Evolutionary conservation across 2,329 filamentous ascomycete genomes (phyloP).

Genomic region (Zasmidium cellare): DNA sequence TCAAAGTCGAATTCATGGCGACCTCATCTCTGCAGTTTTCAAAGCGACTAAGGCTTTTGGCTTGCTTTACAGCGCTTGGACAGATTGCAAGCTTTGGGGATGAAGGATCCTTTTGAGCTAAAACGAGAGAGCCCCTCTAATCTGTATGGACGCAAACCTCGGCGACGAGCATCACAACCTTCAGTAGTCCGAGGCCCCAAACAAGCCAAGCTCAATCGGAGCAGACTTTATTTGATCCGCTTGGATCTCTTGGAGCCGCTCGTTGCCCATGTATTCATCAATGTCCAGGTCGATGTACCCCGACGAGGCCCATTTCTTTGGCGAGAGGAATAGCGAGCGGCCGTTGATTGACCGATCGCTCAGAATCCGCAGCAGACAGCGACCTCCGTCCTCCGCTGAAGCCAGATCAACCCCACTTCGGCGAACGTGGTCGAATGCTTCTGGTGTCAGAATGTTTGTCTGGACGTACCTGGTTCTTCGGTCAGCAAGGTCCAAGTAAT

Average conservation of each 20-base stretch:
- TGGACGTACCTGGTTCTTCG: constrained; percentile 30
- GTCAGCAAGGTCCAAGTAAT: not conserved
- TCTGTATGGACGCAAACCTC: no score
- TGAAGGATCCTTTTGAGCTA: no score
- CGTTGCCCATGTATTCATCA: not conserved
- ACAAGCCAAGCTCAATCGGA: no score
- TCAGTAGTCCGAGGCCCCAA: no score
- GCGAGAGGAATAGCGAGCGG: constrained; percentile 38
- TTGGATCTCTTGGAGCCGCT: not conserved
- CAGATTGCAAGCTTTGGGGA: no score
- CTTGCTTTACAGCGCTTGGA: no score
- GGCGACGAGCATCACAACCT: no score
- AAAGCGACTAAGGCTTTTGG: no score
- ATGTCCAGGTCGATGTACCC: constrained; percentile 28
- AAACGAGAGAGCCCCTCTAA: no score
- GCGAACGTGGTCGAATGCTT: constrained; percentile 28
- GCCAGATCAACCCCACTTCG: constrained; percentile 32
- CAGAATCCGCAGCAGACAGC: constrained; percentile 27
- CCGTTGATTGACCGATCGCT: constrained; percentile 32
- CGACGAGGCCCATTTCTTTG: constrained; percentile 31
- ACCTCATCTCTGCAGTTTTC: no score
- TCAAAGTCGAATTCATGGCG: no score
- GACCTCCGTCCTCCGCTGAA: constrained; percentile 26
- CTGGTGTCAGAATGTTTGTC: constrained; percentile 34
- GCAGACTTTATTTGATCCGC: not conserved